Base-by-base conservation (phyloP, 2,329 filamentous ascomycete species). In the Microdochium trichocladiopsis region DNA sequence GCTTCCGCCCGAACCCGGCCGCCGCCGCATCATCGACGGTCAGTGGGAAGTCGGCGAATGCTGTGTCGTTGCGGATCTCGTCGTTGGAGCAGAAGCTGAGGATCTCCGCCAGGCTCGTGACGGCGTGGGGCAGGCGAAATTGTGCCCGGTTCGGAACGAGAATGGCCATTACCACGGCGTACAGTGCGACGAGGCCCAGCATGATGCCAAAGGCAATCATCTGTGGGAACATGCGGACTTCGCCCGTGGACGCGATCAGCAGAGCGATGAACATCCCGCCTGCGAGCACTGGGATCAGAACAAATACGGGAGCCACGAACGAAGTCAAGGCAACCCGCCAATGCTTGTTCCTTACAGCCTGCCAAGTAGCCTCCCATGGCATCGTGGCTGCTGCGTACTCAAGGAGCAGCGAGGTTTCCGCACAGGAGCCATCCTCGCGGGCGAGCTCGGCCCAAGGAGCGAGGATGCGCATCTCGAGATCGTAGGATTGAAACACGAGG, bases 61-160 rank as follows among this genome's bases (percentile, higher is more conserved):
- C 80, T 10, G 83, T 77, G 62, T 96, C 91, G 4, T 80, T 75
- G 2, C 89, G 73, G 18, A 95, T 73, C 23, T 86, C 85, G 45
- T 84, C 85, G 58, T 86, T 84, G 54, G 88, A 83, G 43, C 93
- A 75, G 65, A 93, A 92, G 62, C 83, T 86, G 59, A 95, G 79
- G 22, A 92, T 75, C 64, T 92, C 90, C 1, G 88, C 87, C 18
- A 95, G 75, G 48, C 80, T 89, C 55, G 78, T 80, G 41, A 88
- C 83, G 4, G 78, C 77, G 64, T 95, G 90, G 0, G 90, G 90
- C 1, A 95, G 78, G 43, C 84, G 74, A 58, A 84, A 82, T 37
- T 77, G 73, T 43, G 74, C 70, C 14, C 88, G 78, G 12, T 74
- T 70, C 0, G 86, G 86, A 59, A 87, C 71, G 52, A 90, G 70